These are phyloP conservation scores for Cubamyces sp. DNA, from an alignment of 768 basidiomycete genomes.

Conservation along the genomic window DNA sequence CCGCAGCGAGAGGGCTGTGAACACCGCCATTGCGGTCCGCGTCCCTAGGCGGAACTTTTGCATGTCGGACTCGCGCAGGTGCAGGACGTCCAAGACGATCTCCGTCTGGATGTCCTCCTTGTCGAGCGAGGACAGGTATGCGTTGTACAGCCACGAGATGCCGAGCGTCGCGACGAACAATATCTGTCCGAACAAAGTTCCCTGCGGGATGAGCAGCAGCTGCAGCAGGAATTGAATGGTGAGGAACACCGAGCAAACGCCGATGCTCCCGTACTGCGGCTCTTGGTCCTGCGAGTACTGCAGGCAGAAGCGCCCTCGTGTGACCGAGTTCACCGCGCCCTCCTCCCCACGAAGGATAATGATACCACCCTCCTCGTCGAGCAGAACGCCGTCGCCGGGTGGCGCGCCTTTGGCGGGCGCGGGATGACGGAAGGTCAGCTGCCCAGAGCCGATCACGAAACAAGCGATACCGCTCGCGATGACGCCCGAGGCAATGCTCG, in stretches of 20 bases:
- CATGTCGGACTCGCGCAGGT: background rate
- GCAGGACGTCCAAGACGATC: conserved; percentile 11
- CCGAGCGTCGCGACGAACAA: conserved; percentile 25
- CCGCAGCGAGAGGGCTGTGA: conserved; percentile 11
- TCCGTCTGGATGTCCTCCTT: conserved; percentile 23
- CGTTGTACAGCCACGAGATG: conserved; percentile 24
- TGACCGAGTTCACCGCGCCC: conserved; percentile 22
- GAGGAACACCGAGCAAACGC: conserved; percentile 16
- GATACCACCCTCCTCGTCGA: conserved; percentile 11
- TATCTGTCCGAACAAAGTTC: conserved; percentile 22
- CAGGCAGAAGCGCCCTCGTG: conserved; percentile 21
- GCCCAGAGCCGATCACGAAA: conserved; percentile 19
- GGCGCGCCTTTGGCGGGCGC: conserved; percentile 19
- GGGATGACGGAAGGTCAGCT: conserved; percentile 18
- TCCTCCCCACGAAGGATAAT: conserved; percentile 19
- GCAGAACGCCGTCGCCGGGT: conserved; percentile 13
- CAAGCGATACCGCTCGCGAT: conserved; percentile 22
- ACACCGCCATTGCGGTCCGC: conserved; percentile 20
- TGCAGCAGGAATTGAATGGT: conserved; percentile 21
- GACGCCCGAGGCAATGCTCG: conserved; percentile 20
- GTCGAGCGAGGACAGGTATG: conserved; percentile 24
- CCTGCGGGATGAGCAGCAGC: conserved; percentile 24
- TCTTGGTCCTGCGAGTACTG: background rate
- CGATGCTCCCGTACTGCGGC: conserved; percentile 17
- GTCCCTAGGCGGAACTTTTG: conserved; percentile 10